phyloP scores from a whole-genome alignment of 345 rosid genomes.

The Acer saccharum region DNA sequence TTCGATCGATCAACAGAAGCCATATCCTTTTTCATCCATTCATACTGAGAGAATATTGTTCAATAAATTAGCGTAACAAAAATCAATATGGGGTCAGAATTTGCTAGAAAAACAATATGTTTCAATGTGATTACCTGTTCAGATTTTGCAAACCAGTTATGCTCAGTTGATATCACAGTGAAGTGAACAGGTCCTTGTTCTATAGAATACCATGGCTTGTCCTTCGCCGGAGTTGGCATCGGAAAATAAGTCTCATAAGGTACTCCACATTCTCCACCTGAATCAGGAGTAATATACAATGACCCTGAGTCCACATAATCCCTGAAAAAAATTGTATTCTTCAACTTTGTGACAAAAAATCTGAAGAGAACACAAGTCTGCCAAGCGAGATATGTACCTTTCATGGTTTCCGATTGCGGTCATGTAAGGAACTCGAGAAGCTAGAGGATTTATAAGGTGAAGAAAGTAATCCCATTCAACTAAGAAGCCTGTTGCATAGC shows the following conservation, averaged over 20 bases:
- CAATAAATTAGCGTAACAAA: background rate
- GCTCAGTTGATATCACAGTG: conserved; percentile 66
- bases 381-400: conserved; percentile 30
- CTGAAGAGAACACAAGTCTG: background rate
- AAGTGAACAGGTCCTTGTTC: conserved; percentile 62
- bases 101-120: background rate
- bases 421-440: conserved; percentile 70
- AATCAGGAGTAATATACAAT: conserved; percentile 44
- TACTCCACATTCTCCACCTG: conserved; percentile 78
- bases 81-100: background rate
- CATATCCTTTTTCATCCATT: conserved; percentile 61
- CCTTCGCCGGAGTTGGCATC: conserved; percentile 62
- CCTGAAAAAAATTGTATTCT: conserved; percentile 26
- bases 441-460: conserved; percentile 52
- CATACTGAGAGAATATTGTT: conserved; percentile 29
- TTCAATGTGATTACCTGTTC: conserved; percentile 47
- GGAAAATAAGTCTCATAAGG: conserved; percentile 71
- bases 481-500: conserved; percentile 74
- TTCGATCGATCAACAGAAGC: conserved; percentile 54
- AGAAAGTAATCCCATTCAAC: conserved; percentile 82
- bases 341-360: background rate
- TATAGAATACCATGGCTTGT: conserved; percentile 76
- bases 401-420: conserved; percentile 79
- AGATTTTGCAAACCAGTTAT: conserved; percentile 46
- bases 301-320: conserved; percentile 53